Percentiles rank a stretch among this genome's conserved stretches.
These are phyloP conservation scores for Zasmidium cellare DNA, from an alignment of 2,329 filamentous ascomycete species.

Conservation along the genomic window DNA sequence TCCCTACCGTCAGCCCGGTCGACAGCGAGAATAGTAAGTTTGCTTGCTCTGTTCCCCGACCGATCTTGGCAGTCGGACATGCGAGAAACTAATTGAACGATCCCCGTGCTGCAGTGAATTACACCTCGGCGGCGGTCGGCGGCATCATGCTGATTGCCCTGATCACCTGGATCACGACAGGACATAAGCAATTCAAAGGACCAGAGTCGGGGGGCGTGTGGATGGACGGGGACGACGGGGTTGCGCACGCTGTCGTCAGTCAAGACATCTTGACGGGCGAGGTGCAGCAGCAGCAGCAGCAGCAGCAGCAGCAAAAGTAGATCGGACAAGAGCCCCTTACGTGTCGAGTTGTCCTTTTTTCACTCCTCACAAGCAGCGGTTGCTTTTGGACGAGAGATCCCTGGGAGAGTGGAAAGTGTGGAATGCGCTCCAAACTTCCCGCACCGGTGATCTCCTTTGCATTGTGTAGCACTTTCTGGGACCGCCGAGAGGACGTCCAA, in stretches of 20 bases:
- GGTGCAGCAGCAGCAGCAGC: background rate
- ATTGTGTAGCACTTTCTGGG: background rate
- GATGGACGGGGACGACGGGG: slow-evolving; percentile 3
- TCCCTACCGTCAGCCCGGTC: slow-evolving; percentile 54
- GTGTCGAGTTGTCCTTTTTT: background rate
- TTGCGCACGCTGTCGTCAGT: slow-evolving; percentile 6
- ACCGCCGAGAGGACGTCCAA: background rate
- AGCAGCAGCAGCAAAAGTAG: background rate
- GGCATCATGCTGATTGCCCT: slow-evolving; percentile 53
- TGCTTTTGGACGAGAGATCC: background rate
- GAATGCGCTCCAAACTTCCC: background rate
- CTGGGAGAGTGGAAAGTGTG: background rate
- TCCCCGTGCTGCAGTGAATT: slow-evolving; percentile 42
- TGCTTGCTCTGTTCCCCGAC: no score
- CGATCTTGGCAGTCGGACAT: slow-evolving; percentile 1
- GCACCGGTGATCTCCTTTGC: background rate
- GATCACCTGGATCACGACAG: slow-evolving; percentile 55
- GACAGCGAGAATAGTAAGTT: slow-evolving; percentile 49
- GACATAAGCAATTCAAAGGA: slow-evolving; percentile 52
- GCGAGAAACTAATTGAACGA: background rate
- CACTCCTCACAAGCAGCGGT: background rate
- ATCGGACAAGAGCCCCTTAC: background rate
- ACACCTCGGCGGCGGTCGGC: slow-evolving; percentile 57
- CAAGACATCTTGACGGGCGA: slow-evolving; percentile 1
- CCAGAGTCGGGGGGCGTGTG: slow-evolving; percentile 33